These are phyloP conservation scores for Spergularia bocconei DNA, from an alignment of 148 eudicot genomes.

Conservation along the genomic window DNA sequence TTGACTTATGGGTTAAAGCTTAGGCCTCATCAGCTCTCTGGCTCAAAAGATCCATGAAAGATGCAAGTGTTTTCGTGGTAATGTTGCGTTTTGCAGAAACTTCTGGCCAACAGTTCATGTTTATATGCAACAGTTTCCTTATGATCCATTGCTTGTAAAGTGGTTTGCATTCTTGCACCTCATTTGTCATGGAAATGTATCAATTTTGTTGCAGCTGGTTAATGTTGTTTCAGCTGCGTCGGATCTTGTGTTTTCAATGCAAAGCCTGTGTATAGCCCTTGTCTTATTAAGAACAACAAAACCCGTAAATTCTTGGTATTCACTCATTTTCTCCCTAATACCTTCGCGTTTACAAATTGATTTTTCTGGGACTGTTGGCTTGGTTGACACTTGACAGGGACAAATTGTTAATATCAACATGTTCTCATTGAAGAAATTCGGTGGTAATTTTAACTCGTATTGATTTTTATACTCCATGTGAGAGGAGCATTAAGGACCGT, in stretches of 20 bases:
- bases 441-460: too few species aligned
- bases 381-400: too few species aligned
- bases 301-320: too few species aligned
- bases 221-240: conserved; percentile 8
- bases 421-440: too few species aligned
- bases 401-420: too few species aligned
- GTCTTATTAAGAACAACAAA: background rate
- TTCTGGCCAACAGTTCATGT: background rate
- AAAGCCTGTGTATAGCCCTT: conserved; percentile 17
- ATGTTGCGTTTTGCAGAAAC: background rate
- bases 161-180: conserved; percentile 12
- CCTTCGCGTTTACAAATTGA: too few species aligned
- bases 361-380: too few species aligned
- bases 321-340: too few species aligned
- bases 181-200: conserved; percentile 12
- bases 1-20: background rate
- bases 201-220: conserved; percentile 20
- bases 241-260: conserved; percentile 11
- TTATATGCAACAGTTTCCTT: background rate
- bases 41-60: background rate
- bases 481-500: too few species aligned
- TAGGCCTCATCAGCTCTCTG: background rate
- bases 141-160: background rate
- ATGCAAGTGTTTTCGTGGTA: background rate
- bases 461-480: too few species aligned